Percentiles rank a stretch among this genome's conserved stretches.
Evolutionary conservation across 2,329 filamentous ascomycete species (phyloP).

Genomic region (Teratosphaeria destructans): DNA sequence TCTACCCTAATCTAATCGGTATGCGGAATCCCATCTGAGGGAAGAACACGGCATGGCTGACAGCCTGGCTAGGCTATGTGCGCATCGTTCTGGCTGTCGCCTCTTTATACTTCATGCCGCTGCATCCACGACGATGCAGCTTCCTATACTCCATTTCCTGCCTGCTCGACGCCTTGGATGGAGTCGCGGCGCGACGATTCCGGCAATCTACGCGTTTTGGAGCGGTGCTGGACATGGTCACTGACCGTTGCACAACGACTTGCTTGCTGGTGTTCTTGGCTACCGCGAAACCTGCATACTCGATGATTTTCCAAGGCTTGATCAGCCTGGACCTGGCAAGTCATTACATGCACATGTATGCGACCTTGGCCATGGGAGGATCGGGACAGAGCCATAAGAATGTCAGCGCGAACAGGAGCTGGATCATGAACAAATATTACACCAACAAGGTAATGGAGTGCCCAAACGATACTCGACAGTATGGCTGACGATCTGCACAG

Average conservation of each 20-base stretch:
- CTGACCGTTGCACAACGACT: slow-evolving; percentile 90
- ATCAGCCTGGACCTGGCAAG: slow-evolving; percentile 89
- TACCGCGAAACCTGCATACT: slow-evolving; percentile 88
- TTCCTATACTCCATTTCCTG: slow-evolving; percentile 88
- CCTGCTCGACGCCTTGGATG: slow-evolving; percentile 88
- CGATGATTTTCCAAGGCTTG: slow-evolving; percentile 85
- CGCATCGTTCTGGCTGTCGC: slow-evolving; percentile 58
- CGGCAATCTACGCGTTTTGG: slow-evolving; percentile 93
- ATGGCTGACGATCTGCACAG: slow-evolving; percentile 36
- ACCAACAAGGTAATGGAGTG: slow-evolving; percentile 69
- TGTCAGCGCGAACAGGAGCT: slow-evolving; percentile 77
- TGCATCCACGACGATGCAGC: slow-evolving; percentile 92
- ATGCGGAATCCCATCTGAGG: slow-evolving; percentile 7
- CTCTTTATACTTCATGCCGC: slow-evolving; percentile 97
- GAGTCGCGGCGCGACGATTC: slow-evolving; percentile 76
- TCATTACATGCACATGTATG: slow-evolving; percentile 99
- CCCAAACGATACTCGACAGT: not conserved
- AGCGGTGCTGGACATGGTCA: slow-evolving; percentile 97
- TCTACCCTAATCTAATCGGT: slow-evolving; percentile 45
- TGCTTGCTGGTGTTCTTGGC: slow-evolving; percentile 91
- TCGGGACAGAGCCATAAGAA: slow-evolving; percentile 80
- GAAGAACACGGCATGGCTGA: not conserved
- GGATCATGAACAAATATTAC: slow-evolving; percentile 90
- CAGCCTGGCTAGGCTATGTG: slow-evolving; percentile 32
- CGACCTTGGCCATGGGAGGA: slow-evolving; percentile 79